Evolutionary conservation across 371 early-diverging fungal genomes (phyloP).

Genomic region (Mucor plumbeus): DNA sequence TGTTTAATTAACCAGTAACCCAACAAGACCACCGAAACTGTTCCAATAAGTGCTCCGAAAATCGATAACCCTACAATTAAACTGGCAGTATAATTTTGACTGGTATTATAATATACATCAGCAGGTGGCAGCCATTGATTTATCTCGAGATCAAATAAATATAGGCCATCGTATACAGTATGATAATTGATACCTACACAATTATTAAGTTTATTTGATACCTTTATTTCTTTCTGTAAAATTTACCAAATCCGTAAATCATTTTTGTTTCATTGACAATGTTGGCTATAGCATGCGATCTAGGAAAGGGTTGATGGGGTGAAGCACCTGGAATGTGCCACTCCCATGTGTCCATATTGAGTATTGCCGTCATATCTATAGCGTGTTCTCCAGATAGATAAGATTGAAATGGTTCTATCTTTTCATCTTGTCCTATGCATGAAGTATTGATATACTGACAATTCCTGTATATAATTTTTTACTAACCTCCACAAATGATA

Average conservation of each 20-base stretch:
- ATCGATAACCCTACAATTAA: conserved; percentile 14
- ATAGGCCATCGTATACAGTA: conserved; percentile 39
- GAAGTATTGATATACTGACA: not conserved
- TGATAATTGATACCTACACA: conserved; percentile 38
- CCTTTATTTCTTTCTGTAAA: not conserved
- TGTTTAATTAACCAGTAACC: conserved; percentile 9
- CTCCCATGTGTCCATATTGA: conserved; percentile 31
- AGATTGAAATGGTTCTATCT: conserved; percentile 36
- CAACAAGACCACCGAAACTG: conserved; percentile 1
- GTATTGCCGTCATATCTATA: conserved; percentile 30
- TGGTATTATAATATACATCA: not conserved
- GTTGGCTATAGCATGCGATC: conserved; percentile 35
- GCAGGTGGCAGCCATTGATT: conserved; percentile 25
- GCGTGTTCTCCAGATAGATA: conserved; percentile 29
- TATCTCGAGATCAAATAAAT: conserved; percentile 29
- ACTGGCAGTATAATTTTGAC: not conserved
- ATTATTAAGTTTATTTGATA: not conserved
- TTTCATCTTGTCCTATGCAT: conserved; percentile 32
- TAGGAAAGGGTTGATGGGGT: conserved; percentile 38
- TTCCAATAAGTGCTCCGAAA: conserved; percentile 8
- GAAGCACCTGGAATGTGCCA: conserved; percentile 37
- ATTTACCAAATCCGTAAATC: conserved; percentile 37
- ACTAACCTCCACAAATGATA: conserved; percentile 35
- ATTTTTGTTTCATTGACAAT: conserved; percentile 36
- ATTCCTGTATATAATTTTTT: not conserved